Conservation (phyloP, 805 yeast species). For the Candida stauntonica region DNA sequence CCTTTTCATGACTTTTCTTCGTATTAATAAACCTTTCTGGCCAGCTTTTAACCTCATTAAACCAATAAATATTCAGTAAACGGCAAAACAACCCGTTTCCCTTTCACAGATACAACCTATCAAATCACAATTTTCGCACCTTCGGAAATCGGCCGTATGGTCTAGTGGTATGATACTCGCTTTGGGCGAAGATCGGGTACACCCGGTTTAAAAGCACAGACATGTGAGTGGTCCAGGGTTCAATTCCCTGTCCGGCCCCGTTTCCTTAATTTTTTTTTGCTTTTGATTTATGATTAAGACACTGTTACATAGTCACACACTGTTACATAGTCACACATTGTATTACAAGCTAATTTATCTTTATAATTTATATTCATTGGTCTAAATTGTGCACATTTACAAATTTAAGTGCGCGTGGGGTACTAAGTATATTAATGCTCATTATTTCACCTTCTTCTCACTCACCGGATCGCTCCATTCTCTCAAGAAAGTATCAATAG, state of each 20-base stretch:
- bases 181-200: constrained; percentile 25
- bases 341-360: too few species aligned
- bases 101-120: too few species aligned
- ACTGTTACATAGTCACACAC: too few species aligned
- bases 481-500: constrained; percentile 23
- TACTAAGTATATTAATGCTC: neutral
- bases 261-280: constrained; percentile 9
- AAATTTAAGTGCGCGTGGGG: too few species aligned
- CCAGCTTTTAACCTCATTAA: neutral
- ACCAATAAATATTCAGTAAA: neutral
- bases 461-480: constrained; percentile 11
- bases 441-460: constrained; percentile 1
- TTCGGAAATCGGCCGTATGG: constrained; percentile 25
- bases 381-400: neutral
- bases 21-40: too few species aligned
- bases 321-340: too few species aligned
- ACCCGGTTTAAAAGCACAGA: constrained; percentile 15
- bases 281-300: neutral
- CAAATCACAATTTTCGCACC: too few species aligned
- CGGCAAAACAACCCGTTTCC: neutral
- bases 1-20: too few species aligned
- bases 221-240: constrained; percentile 31
- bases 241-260: constrained; percentile 31
- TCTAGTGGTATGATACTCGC: constrained; percentile 32
- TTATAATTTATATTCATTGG: too few species aligned